Evolutionary conservation across 2,329 filamentous ascomycete genomes (phyloP).

Genomic region (Aspergillus cejpii): DNA sequence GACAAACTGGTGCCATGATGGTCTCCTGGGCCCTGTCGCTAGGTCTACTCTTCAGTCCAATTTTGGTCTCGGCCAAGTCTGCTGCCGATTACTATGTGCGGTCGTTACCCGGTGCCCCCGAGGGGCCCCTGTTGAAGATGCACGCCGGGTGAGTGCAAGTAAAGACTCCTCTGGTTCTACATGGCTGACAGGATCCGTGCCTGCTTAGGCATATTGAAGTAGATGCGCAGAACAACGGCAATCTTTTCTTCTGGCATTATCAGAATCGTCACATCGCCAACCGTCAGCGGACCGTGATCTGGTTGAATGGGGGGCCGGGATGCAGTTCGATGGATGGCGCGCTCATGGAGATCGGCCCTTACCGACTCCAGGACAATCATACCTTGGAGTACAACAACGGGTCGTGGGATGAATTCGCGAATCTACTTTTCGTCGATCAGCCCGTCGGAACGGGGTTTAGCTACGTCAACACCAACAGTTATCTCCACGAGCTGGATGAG

Average conservation of each 20-base stretch:
- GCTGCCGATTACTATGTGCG: slow-evolving; percentile 87
- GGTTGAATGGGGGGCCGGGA: slow-evolving; percentile 94
- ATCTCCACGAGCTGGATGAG: slow-evolving; percentile 72
- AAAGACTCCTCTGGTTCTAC: not conserved
- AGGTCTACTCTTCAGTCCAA: slow-evolving; percentile 22
- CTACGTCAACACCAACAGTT: slow-evolving; percentile 85
- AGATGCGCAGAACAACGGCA: slow-evolving; percentile 74
- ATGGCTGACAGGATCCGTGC: slow-evolving; percentile 1
- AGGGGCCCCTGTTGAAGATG: slow-evolving; percentile 81
- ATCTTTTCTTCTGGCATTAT: slow-evolving; percentile 98
- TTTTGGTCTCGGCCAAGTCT: slow-evolving; percentile 41
- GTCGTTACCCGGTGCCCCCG: slow-evolving; percentile 74
- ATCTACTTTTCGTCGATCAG: slow-evolving; percentile 93
- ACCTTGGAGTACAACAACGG: slow-evolving; percentile 76
- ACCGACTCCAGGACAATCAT: slow-evolving; percentile 68
- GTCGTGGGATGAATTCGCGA: slow-evolving; percentile 98
- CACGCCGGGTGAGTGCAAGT: slow-evolving; percentile 74
- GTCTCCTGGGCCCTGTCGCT: slow-evolving; percentile 24
- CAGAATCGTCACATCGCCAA: slow-evolving; percentile 94
- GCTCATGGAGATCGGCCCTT: slow-evolving; percentile 93
- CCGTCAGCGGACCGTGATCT: slow-evolving; percentile 82
- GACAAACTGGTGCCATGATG: slow-evolving; percentile 7
- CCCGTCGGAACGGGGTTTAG: slow-evolving; percentile 95
- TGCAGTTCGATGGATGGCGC: slow-evolving; percentile 97
- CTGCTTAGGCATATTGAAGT: slow-evolving; percentile 76